These are phyloP conservation scores for Neocatenulostroma microsporum DNA, from an alignment of 2,329 filamentous ascomycete genomes.

Conservation along the genomic window DNA sequence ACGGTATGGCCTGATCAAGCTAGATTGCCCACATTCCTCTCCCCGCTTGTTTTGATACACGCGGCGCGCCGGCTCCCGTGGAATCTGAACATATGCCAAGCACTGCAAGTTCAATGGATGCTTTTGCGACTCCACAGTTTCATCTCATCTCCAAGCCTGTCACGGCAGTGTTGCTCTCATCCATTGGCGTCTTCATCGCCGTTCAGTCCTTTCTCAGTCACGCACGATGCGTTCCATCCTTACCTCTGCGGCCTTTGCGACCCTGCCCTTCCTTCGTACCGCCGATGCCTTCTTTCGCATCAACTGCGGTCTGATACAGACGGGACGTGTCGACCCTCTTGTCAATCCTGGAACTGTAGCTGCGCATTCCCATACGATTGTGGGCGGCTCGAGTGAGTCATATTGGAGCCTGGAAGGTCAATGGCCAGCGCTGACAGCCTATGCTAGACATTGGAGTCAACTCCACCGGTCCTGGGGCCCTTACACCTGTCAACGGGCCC, in stretches of 20 bases:
- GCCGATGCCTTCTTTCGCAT: constrained; percentile 31
- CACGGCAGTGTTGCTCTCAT: background rate
- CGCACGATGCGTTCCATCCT: constrained; percentile 11
- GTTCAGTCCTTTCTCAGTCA: background rate
- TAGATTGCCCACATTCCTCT: background rate
- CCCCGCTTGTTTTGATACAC: constrained; percentile 4
- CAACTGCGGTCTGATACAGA: constrained; percentile 29
- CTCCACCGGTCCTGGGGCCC: no score
- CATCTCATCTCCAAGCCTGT: no score
- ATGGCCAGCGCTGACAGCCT: no score
- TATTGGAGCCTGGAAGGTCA: no score
- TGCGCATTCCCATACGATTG: constrained; percentile 28
- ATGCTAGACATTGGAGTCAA: constrained; percentile 50
- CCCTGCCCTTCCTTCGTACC: constrained; percentile 10
- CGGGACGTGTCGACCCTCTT: constrained; percentile 31
- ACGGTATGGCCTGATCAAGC: no score
- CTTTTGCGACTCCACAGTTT: no score
- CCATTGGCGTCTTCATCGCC: background rate
- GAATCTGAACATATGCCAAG: constrained; percentile 1
- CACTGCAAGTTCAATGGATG: no score
- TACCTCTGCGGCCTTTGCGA: constrained; percentile 6
- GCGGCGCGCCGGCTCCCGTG: background rate
- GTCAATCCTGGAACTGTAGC: constrained; percentile 26
- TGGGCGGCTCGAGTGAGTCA: constrained; percentile 27
- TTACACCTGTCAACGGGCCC: no score